phyloP scores from a whole-genome alignment of 805 yeast genomes.

The Ogataea minuta region DNA sequence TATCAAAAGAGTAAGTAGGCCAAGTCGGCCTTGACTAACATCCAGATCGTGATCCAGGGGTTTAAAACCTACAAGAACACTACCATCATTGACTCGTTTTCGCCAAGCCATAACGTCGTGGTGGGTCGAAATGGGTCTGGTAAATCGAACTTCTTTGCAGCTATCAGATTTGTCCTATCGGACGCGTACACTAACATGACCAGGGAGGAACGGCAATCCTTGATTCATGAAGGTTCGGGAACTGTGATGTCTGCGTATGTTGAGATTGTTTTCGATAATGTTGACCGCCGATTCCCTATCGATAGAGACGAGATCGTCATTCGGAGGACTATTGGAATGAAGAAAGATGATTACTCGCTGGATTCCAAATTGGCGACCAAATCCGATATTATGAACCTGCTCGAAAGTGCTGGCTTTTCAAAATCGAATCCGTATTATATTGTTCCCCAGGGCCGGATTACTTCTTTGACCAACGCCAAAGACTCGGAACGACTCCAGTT shows the following conservation, averaged over 20 bases:
- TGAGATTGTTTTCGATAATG: slow-evolving; percentile 82
- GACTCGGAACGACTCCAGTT: slow-evolving; percentile 76
- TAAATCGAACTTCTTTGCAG: slow-evolving; percentile 92
- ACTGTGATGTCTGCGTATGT: slow-evolving; percentile 92
- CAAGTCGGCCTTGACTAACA: slow-evolving; percentile 1
- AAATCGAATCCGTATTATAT: slow-evolving; percentile 90
- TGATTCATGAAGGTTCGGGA: slow-evolving; percentile 88
- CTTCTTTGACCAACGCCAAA: slow-evolving; percentile 83
- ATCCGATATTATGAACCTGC: slow-evolving; percentile 72
- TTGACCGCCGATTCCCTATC: slow-evolving; percentile 71
- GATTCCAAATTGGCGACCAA: slow-evolving; percentile 78
- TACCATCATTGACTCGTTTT: slow-evolving; percentile 70
- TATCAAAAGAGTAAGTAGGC: slow-evolving; percentile 31
- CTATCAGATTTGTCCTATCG: slow-evolving; percentile 86
- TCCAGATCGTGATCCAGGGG: slow-evolving; percentile 77
- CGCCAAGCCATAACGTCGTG: slow-evolving; percentile 81
- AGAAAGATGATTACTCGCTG: slow-evolving; percentile 85
- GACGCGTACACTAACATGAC: slow-evolving; percentile 86
- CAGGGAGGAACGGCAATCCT: slow-evolving; percentile 80
- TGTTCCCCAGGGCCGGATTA: slow-evolving; percentile 94
- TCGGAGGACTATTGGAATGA: slow-evolving; percentile 88
- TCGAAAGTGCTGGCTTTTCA: slow-evolving; percentile 92
- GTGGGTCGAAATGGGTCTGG: slow-evolving; percentile 97
- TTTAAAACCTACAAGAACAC: slow-evolving; percentile 89
- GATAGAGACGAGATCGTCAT: slow-evolving; percentile 67